Evolutionary conservation across 805 yeast species (phyloP), one percentile per base, ranked within the genome.

Genomic region (Torulaspora maleeae): DNA sequence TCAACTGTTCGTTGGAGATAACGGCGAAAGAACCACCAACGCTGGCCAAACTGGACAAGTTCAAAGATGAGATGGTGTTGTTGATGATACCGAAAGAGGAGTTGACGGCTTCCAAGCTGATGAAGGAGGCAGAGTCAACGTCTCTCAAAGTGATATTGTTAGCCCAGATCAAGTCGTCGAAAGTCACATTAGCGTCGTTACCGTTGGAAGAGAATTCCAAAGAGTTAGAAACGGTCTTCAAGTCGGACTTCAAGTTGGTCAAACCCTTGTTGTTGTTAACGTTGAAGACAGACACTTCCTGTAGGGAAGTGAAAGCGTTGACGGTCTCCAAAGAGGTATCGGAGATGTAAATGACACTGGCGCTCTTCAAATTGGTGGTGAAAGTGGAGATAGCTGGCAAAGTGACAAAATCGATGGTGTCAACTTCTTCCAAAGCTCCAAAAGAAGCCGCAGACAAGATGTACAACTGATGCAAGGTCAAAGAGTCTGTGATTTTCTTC

Each of bases 201-300:
- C 95, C 85, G 76, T 93, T 93, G 76, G 77, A 85, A 53, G 96
- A 80, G 65, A 93, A 81, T 60, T 83, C 80, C 60, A 93, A 76
- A 51, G 82, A 66, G 66, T 79, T 79, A 51, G 91, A 78, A 53
- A 89, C 93, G 49, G 84, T 70, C 68, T 80, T 70, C 66, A 91
- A 77, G 52, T 79, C 79, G 43, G 91, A 81, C 65, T 83, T 77
- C 58, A 85, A 78, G 49, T 86, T 68, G 57, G 75, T 79, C 68
- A 93, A 79, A 66, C 82, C 78, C 56, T 68, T 73, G 81, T 93
- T 93, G 84, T 93, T 93, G 89, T 89, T 90, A 62, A 93, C 78
- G 75, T 91, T 75, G 73, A 83, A 82, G 41, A 76, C 78, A 50
- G 71, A 72, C 43, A 74, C 74, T 49, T 64, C 54, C 38, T 66